Evolutionary conservation across 2,329 filamentous ascomycete genomes (phyloP), one percentile per base, ranked within the genome.

Genomic region (Fusarium equiseti): DNA sequence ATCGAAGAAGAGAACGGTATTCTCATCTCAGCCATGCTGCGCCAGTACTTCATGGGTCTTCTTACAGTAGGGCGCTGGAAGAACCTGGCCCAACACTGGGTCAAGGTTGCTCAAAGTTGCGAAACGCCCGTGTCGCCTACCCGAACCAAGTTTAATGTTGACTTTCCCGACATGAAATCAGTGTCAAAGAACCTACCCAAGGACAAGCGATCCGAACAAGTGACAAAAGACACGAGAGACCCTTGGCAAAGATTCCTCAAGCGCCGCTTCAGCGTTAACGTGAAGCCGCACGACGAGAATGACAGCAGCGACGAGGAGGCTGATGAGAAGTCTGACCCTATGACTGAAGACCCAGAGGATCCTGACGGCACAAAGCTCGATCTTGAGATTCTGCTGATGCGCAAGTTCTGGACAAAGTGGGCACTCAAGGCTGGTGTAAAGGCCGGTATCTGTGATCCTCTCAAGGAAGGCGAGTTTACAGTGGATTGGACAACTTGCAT

Each of bases 31-130:
- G 93, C 92, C 76, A 90, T 98, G 78, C 85, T 98, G 22, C 89
- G 94, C 15, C 94, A 97, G 78, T 97, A 97, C 80, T 97, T 97
- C 80, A 91, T 97, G 87, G 92, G 90, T 9, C 85, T 97, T 45
- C 92, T 93, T 59, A 91, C 95, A 2, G 82, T 97, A 27, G 92
- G 93, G 20, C 89, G 89, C 74, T 97, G 94, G 94, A 89, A 88
- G 64, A 86, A 89, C 62, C 92, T 92, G 83, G 88, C 90, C 16
- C 83, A 86, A 2, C 90, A 93, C 77, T 97, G 93, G 90, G 81
- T 83, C 26, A 78, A 80, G 13, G 89, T 96, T 4, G 89, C 92
- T 35, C 83, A 87, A 27, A 85, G 85, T 24, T 83, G 94, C 48
- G 85, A 89, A 72, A 80, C 81, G 59, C 85, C 82, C 53, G 79